Evolutionary conservation across 257 asterid genomes (phyloP).

Genomic region (Solanum clarkiae): DNA sequence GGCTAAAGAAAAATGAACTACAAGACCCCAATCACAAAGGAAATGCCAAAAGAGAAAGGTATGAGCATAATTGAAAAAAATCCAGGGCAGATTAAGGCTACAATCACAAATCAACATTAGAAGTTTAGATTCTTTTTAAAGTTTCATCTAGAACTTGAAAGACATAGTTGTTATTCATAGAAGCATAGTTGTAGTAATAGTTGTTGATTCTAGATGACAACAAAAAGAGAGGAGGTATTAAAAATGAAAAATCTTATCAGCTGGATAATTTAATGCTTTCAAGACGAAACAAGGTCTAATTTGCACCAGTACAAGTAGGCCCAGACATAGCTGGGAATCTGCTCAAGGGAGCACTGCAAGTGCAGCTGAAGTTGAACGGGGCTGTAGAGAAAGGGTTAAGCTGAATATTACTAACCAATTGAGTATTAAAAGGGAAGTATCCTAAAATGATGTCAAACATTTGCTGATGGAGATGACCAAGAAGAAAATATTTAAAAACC

Average conservation of each 20-base stretch:
- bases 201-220: constrained; percentile 23
- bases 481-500: constrained; percentile 23
- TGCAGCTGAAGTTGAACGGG: constrained; percentile 6
- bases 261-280: constrained; percentile 20
- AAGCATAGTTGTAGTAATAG: background rate
- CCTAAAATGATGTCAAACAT: constrained; percentile 15
- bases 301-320: constrained; percentile 13
- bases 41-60: background rate
- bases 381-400: background rate
- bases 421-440: background rate
- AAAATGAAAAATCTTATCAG: constrained; percentile 26
- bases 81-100: background rate
- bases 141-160: background rate
- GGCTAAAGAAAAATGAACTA: background rate
- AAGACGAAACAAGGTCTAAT: constrained; percentile 50
- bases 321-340: constrained; percentile 14
- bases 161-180: background rate
- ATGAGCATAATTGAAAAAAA: background rate
- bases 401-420: constrained; percentile 9
- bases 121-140: background rate
- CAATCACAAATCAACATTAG: background rate
- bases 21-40: background rate
- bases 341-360: constrained; percentile 1
- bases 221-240: constrained; percentile 38
- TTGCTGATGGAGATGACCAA: constrained; percentile 51